Conservation (phyloP, 2,329 filamentous ascomycete species). For the Diaporthe amygdali region DNA sequence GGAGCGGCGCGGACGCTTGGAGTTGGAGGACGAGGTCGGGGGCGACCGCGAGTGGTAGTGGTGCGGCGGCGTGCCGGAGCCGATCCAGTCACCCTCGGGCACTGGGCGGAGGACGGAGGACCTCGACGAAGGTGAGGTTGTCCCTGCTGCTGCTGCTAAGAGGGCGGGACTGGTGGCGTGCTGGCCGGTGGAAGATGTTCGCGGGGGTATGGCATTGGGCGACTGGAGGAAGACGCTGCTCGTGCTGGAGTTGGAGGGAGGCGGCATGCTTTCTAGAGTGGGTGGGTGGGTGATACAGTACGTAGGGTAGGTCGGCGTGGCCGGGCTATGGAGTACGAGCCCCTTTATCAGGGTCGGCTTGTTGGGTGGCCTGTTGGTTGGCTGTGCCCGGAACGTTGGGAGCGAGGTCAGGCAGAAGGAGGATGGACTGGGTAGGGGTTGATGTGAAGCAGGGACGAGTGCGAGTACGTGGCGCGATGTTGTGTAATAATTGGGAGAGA, state of each 20-base stretch:
- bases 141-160: conserved; percentile 33
- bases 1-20: conserved; percentile 34
- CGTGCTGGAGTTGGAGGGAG: conserved; percentile 27
- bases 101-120: conserved; percentile 56
- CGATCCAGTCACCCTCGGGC: conserved; percentile 67
- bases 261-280: conserved; percentile 22
- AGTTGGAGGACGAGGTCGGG: conserved; percentile 22
- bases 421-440: not conserved
- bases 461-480: not conserved
- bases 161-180: conserved; percentile 34
- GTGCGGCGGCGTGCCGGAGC: conserved; percentile 39
- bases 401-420: not conserved
- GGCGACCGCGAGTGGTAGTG: conserved; percentile 31
- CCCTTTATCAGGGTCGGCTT: not conserved
- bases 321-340: too few species aligned
- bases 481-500: not conserved
- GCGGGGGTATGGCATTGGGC: conserved; percentile 74
- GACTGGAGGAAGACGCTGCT: conserved; percentile 46
- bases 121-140: not conserved
- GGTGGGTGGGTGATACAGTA: not conserved
- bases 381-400: not conserved
- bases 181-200: conserved; percentile 71
- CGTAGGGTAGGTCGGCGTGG: not conserved
- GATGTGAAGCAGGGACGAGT: too few species aligned
- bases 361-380: not conserved